Evolutionary conservation across 2,329 filamentous ascomycete genomes (phyloP), one percentile per base, ranked within the genome.

Genomic region (Sporothrix brasiliensis): DNA sequence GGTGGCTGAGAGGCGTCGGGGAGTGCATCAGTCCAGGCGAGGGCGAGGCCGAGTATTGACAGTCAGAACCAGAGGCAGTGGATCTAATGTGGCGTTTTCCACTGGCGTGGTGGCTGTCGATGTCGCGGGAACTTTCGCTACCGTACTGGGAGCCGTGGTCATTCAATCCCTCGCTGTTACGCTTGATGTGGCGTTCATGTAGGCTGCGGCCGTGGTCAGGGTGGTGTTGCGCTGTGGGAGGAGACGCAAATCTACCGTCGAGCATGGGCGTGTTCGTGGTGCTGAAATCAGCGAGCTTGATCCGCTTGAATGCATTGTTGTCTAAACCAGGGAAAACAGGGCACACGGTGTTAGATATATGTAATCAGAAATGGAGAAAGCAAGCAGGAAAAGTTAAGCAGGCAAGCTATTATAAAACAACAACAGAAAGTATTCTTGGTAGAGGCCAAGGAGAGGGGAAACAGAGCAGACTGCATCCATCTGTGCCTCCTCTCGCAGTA

Each of bases 31-130:
- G 69, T 11, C 78, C 71, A 4, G 79, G 76, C 13, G 79, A 79
- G 2, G 80, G 75, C 3, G 78, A 78, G 2, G 80, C 78, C 0
- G 84, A 82, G 54, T 81, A 80, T 39, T 81, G 83, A 0, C 83
- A 83, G 54, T 85, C 84, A 1, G 80, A 77, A 16, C 80, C 77
- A 0, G 85, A 86, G 41, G 80, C 79, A 7, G 81, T 79, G 16
- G 86, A 87, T 56, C 81, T 81, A 56, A 86, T 76, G 60, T 85
- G 80, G 71, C 85, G 83, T 61, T 83, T 81, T 10, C 83, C 80
- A 47, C 30, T 56, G 24, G 21, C 30, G n/a, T 67, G 47, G 78
- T 13, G 81, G 80, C 4, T 19, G 30, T 68, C 49, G 13, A 50
- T 52, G 14, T 70, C 68, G 34, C 54, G 58, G 10, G 66, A 77